Conservation (phyloP, 352 stramenopile species). For the Globisporangium barbulae region DNA sequence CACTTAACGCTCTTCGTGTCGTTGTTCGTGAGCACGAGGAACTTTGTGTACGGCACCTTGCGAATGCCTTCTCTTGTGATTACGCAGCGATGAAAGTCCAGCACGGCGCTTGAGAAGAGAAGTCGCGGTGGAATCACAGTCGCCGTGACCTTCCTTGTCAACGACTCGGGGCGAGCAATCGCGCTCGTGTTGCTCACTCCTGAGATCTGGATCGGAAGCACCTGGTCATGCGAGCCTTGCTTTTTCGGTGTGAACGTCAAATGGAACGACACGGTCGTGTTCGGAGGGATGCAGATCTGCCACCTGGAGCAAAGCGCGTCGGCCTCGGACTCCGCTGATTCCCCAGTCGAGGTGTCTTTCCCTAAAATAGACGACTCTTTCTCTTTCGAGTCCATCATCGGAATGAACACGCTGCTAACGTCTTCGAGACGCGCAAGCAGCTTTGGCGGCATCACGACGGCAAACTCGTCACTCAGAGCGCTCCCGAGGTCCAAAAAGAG, state of each 20-base stretch:
- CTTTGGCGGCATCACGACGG: constrained; percentile 45
- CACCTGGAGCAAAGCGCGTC: constrained; percentile 48
- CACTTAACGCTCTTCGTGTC: constrained; percentile 59
- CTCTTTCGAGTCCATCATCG: constrained; percentile 30
- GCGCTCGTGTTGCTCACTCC: constrained; percentile 30
- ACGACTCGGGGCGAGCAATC: constrained; percentile 21
- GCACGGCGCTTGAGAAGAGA: constrained; percentile 56
- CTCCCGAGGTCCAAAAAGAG: constrained; percentile 73
- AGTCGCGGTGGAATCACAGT: constrained; percentile 58
- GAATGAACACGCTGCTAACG: constrained; percentile 77
- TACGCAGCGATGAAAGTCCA: constrained; percentile 87
- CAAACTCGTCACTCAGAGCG: constrained; percentile 57
- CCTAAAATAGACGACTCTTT: neutral
- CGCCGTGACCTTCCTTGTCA: constrained; percentile 49
- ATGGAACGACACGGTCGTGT: constrained; percentile 65
- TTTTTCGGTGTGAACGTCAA: constrained; percentile 66
- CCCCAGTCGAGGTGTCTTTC: neutral
- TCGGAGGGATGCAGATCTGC: constrained; percentile 70
- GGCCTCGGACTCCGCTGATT: neutral
- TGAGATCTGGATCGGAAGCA: constrained; percentile 75
- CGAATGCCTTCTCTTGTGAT: constrained; percentile 82
- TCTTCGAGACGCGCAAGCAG: constrained; percentile 64
- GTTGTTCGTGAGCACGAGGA: constrained; percentile 76
- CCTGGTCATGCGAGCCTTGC: constrained; percentile 43
- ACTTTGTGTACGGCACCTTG: constrained; percentile 86